Conservation (phyloP, 768 basidiomycete species). For the Roridomyces roridus region DNA sequence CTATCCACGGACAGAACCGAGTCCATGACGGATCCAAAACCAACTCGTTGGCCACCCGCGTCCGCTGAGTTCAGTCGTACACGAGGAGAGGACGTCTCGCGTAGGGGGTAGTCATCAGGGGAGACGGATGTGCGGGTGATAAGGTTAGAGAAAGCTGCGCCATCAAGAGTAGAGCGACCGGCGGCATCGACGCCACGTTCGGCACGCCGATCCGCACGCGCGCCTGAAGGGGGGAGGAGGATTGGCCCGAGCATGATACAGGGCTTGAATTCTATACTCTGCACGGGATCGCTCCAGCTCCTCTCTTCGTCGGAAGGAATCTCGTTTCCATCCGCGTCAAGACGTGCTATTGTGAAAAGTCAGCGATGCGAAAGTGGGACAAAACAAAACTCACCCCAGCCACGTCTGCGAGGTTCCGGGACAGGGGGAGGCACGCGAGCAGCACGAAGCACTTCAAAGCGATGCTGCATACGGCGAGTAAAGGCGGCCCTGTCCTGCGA, state of each 20-base stretch:
- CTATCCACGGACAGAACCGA: conserved; percentile 23
- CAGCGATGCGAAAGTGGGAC: not conserved
- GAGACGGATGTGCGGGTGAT: conserved; percentile 25
- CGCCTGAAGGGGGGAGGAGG: conserved; percentile 16
- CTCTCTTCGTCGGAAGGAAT: conserved; percentile 67
- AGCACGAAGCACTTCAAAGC: conserved; percentile 3
- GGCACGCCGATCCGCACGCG: not conserved
- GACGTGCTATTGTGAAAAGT: conserved; percentile 40
- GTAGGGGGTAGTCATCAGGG: conserved; percentile 22
- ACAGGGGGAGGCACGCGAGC: not conserved
- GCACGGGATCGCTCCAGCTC: conserved; percentile 61
- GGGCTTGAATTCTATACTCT: conserved; percentile 49
- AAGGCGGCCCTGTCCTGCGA: conserved; percentile 3
- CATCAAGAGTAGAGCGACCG: not conserved
- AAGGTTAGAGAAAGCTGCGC: conserved; percentile 17
- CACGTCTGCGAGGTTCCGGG: conserved; percentile 39
- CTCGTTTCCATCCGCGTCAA: conserved; percentile 68
- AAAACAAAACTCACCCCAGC: conserved; percentile 51
- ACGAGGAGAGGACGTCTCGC: conserved; percentile 23
- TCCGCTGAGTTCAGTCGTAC: conserved; percentile 27
- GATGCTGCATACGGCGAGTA: conserved; percentile 14
- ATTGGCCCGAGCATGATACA: conserved; percentile 33
- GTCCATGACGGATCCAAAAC: conserved; percentile 24
- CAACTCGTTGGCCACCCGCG: conserved; percentile 10
- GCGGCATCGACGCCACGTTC: conserved; percentile 9